These are phyloP conservation scores for Globisporangium orthogonon DNA, from an alignment of 352 stramenopile species.

Conservation along the genomic window DNA sequence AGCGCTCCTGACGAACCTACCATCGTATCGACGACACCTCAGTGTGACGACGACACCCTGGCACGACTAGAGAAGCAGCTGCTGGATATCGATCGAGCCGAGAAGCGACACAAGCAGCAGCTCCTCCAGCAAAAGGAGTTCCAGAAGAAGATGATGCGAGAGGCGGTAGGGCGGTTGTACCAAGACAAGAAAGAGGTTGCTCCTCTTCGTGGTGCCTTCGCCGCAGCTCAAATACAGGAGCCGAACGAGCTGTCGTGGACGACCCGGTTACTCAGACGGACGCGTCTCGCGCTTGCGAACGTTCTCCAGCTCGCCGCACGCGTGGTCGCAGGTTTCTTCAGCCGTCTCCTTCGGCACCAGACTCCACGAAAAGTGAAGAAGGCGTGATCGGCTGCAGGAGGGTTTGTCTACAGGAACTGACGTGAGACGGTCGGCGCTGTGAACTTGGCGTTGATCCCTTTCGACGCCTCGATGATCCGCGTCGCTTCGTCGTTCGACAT, in stretches of 20 bases:
- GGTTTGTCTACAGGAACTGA: slow-evolving; percentile 59
- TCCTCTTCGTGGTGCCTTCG: background rate
- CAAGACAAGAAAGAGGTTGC: slow-evolving; percentile 46
- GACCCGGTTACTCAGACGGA: background rate
- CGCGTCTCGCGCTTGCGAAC: background rate
- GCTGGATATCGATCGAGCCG: slow-evolving; percentile 38
- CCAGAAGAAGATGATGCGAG: slow-evolving; percentile 73
- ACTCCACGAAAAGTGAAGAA: slow-evolving; percentile 8
- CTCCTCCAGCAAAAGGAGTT: slow-evolving; percentile 41
- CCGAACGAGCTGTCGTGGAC: background rate
- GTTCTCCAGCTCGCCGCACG: slow-evolving; percentile 1
- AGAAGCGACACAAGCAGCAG: slow-evolving; percentile 31
- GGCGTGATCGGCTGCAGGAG: background rate
- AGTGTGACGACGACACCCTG: slow-evolving; percentile 5
- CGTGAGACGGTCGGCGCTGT: slow-evolving; percentile 73
- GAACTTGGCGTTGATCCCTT: slow-evolving; percentile 84
- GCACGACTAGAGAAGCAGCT: slow-evolving; percentile 40
- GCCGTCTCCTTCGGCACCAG: slow-evolving; percentile 3
- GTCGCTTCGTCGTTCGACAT: slow-evolving; percentile 67
- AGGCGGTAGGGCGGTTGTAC: slow-evolving; percentile 66
- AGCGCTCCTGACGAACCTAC: slow-evolving; percentile 2
- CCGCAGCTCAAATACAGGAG: background rate
- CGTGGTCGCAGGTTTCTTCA: slow-evolving; percentile 1
- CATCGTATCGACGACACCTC: background rate
- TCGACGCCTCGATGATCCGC: slow-evolving; percentile 67